Evolutionary conservation across 108 stramenopile species (phyloP), one percentile per base, ranked within the genome.

Genomic region (Nitzschia sp.): DNA sequence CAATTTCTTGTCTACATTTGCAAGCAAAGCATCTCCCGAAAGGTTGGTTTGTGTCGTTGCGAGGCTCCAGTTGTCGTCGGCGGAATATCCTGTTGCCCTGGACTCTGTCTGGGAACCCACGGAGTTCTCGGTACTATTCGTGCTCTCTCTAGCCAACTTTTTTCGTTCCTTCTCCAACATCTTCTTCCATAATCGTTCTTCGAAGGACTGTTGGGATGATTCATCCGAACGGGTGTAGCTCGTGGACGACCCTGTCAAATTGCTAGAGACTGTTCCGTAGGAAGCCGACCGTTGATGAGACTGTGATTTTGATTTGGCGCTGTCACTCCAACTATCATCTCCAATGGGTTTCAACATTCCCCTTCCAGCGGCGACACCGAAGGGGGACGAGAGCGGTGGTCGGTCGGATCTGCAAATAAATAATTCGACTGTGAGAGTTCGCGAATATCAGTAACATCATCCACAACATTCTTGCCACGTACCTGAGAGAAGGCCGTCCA

Each of bases 31-130:
- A 15, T 6, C 3, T 5, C 17, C 46, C 46, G n/a, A 48, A 17
- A 2, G 6, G 14, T 34, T 29, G 26, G 34, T 17, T 6, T n/a
- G 10, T 22, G 37, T 14, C 37, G 12, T 39, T n/a, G 57, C 57
- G 1, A 58, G 38, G 38, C 57, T 58, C 37, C 26, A 58, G 38
- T 58, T 58, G 57, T 58, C 57, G 19, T 58, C 57, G 9, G 15
- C 26, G 15, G 34, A 3, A 48, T 48, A 48, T n/a, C 57, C 37
- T 1, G 29, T 34, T 2, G 7, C 37, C 19, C 9, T 58, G 8
- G 38, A 58, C 2, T 58, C 57, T 29, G 38, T 38, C 38, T 29
- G 57, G 37, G 57, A 58, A 39, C n/a, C 29, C 26, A 39, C 12
- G 1, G 57, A 17, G n/a, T 20, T 22, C 6, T 54, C 20, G 12